Percentiles rank a stretch among this genome's conserved stretches.
These are phyloP conservation scores for Cetraspora pellucida DNA, from an alignment of 192 early-diverging fungal species.

Conservation along the genomic window DNA sequence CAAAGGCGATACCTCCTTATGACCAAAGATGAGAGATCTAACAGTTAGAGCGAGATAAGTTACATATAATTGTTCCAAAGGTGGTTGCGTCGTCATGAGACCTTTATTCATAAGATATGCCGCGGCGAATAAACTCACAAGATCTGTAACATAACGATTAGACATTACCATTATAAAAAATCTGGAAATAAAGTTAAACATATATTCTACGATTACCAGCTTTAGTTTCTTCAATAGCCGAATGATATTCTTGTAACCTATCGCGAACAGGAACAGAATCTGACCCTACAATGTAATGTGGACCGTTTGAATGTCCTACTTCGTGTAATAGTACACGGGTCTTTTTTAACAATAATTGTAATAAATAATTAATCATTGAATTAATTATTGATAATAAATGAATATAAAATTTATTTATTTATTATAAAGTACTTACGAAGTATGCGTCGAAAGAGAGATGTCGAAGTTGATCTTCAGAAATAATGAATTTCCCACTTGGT, in stretches of 20 bases:
- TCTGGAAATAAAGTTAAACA: no score
- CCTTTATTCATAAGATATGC: slow-evolving; percentile 53
- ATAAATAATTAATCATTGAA: background rate
- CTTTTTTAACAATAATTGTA: no score
- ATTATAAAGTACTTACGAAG: slow-evolving; percentile 43
- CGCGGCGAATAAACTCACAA: no score
- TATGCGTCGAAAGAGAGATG: slow-evolving; percentile 70
- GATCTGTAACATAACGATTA: no score
- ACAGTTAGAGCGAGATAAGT: slow-evolving; percentile 76
- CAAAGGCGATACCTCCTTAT: slow-evolving; percentile 39
- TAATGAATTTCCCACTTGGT: slow-evolving; percentile 61
- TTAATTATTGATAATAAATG: no score
- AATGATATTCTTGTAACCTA: no score
- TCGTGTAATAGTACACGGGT: no score
- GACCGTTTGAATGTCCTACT: no score
- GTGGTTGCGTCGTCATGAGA: slow-evolving; percentile 56
- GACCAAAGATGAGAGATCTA: slow-evolving; percentile 71
- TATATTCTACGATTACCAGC: slow-evolving; percentile 50
- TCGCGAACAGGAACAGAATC: no score
- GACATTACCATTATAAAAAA: no score
- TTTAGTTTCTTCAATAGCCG: slow-evolving; percentile 79
- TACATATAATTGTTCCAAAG: slow-evolving; percentile 64
- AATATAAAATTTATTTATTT: no score
- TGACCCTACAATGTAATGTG: no score
- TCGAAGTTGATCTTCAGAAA: slow-evolving; percentile 54